Percentiles rank a stretch among this genome's conserved stretches.
phyloP scores from a whole-genome alignment of 2,329 filamentous ascomycete genomes.

The Claviceps pazoutovae region DNA sequence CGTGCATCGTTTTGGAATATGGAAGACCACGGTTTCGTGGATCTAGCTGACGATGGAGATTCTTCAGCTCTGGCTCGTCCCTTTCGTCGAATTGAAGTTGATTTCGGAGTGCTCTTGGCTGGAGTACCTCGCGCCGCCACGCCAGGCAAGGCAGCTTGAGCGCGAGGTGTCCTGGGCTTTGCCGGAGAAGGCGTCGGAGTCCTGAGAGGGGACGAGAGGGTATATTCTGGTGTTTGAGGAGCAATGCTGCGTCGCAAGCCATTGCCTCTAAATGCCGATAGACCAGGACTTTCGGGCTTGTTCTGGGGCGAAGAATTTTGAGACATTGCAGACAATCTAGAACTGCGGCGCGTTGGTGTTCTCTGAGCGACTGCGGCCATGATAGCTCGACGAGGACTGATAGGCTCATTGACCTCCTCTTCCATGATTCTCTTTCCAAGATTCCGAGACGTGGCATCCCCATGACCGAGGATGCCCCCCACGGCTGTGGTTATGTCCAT shows the following conservation, averaged over 20 bases:
- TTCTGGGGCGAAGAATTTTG: constrained; percentile 17
- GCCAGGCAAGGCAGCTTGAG: not conserved
- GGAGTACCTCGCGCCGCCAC: not conserved
- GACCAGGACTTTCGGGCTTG: constrained; percentile 36
- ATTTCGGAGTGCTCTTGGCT: constrained; percentile 6
- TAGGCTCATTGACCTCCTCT: constrained; percentile 37
- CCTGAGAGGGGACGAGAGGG: constrained; percentile 5
- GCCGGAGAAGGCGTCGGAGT: constrained; percentile 12
- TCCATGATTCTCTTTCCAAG: constrained; percentile 44
- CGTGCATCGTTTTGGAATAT: constrained; percentile 40
- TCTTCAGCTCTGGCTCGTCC: constrained; percentile 7
- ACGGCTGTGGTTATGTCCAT: constrained; percentile 57
- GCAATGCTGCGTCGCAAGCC: constrained; percentile 33
- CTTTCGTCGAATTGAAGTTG: constrained; percentile 7
- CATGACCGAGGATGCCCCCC: constrained; percentile 41
- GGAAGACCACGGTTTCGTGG: constrained; percentile 16
- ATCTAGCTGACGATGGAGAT: constrained; percentile 8
- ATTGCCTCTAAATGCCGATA: constrained; percentile 38
- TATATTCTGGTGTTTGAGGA: constrained; percentile 16
- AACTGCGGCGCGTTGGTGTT: constrained; percentile 9
- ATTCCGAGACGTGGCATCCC: constrained; percentile 17
- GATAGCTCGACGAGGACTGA: constrained; percentile 27
- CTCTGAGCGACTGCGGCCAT: constrained; percentile 13
- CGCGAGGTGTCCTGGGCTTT: constrained; percentile 12
- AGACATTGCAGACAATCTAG: constrained; percentile 7